phyloP scores from a whole-genome alignment of 2,329 filamentous ascomycete genomes.

The Phialophora macrospora region DNA sequence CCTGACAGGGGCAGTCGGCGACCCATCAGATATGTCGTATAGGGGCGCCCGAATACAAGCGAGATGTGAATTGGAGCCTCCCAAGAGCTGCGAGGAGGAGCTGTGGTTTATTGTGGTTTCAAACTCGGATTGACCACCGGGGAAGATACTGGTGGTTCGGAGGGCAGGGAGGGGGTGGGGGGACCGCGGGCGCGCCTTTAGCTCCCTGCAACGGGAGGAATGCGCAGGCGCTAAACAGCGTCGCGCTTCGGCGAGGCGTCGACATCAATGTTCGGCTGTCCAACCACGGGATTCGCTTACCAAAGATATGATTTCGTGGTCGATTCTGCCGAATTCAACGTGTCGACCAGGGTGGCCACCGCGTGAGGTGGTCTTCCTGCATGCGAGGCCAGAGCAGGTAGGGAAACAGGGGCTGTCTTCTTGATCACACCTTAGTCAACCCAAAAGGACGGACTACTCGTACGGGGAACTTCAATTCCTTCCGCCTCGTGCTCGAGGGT shows the following conservation, averaged over 20 bases:
- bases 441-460: background rate
- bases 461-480: background rate
- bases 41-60: background rate
- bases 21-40: background rate
- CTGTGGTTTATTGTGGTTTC: background rate
- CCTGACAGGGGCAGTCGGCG: background rate
- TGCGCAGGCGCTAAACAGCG: background rate
- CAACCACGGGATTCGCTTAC: background rate
- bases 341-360: background rate
- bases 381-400: too few species aligned
- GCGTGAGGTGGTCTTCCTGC: background rate
- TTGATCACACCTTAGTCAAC: background rate
- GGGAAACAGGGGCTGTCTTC: background rate
- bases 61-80: background rate
- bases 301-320: background rate
- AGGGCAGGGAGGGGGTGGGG: too few species aligned
- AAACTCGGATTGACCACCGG: background rate
- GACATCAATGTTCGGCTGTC: background rate
- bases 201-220: background rate
- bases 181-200: background rate
- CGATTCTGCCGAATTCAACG: background rate
- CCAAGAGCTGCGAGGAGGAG: background rate
- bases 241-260: background rate
- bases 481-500: background rate
- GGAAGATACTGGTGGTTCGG: background rate